Evolutionary conservation across 2,329 filamentous ascomycete genomes (phyloP).

Genomic region (Sporothrix curviconia): DNA sequence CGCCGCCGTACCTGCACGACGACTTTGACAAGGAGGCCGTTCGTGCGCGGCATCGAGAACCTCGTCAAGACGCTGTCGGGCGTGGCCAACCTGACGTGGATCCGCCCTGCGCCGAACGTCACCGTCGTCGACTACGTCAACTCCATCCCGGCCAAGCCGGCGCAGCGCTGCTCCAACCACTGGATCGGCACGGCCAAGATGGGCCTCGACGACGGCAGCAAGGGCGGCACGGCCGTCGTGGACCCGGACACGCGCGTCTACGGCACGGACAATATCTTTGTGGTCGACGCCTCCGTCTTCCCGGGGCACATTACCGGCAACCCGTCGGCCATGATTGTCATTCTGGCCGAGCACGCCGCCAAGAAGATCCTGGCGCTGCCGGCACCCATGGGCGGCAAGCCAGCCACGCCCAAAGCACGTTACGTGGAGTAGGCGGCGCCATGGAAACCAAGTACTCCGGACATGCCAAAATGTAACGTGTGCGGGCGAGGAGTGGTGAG

Average conservation of each 20-base stretch:
- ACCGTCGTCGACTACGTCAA: conserved; percentile 52
- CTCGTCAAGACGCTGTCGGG: conserved; percentile 47
- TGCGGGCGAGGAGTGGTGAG: too few relatives aligned
- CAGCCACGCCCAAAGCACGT: too few relatives aligned
- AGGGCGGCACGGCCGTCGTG: conserved; percentile 52
- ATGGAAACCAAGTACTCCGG: too few relatives aligned
- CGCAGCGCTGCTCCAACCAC: conserved; percentile 41
- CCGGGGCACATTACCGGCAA: conserved; percentile 54
- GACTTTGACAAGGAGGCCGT: conserved; percentile 56
- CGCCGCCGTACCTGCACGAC: conserved; percentile 53
- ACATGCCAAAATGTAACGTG: too few relatives aligned
- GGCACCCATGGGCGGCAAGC: too few relatives aligned
- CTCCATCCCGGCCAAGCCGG: conserved; percentile 34
- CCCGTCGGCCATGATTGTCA: conserved; percentile 51
- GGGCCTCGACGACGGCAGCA: conserved; percentile 48
- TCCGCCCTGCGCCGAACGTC: conserved; percentile 45
- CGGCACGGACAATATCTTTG: conserved; percentile 58
- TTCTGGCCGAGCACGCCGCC: conserved; percentile 50
- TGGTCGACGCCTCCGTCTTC: conserved; percentile 51
- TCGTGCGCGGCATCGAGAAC: conserved; percentile 56
- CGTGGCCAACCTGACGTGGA: conserved; percentile 49
- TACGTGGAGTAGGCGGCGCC: too few relatives aligned
- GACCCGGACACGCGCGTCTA: conserved; percentile 58
- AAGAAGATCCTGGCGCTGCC: conserved; percentile 41
- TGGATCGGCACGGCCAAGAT: conserved; percentile 57